phyloP scores from a whole-genome alignment of 2,329 filamentous ascomycete genomes.

The Penicillium aurantiogriseum region DNA sequence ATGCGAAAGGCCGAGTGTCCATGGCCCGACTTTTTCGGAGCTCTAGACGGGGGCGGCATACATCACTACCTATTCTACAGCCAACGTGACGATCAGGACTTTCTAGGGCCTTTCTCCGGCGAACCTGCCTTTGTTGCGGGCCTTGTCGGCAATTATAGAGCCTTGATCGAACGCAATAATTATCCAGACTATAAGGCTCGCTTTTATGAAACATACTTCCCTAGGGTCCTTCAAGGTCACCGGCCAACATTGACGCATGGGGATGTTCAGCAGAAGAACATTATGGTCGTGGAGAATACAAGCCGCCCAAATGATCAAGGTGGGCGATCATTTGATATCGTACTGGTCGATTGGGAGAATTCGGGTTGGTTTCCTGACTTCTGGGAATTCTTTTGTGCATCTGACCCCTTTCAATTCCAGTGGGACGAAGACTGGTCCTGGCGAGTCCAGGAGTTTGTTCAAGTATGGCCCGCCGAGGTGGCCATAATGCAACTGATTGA shows the following conservation, averaged over 20 bases:
- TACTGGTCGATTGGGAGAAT: constrained; percentile 30
- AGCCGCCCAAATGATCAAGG: constrained; percentile 20
- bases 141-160: constrained; percentile 27
- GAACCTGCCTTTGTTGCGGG: constrained; percentile 29
- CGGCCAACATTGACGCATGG: constrained; percentile 32
- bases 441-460: constrained; percentile 28
- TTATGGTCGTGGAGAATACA: constrained; percentile 25
- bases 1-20: constrained; percentile 26
- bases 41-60: constrained; percentile 24
- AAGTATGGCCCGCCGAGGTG: constrained; percentile 30
- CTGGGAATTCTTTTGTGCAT: constrained; percentile 31
- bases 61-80: constrained; percentile 29
- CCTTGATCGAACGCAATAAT: constrained; percentile 20
- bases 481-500: constrained; percentile 30
- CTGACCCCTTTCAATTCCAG: constrained; percentile 15
- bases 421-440: constrained; percentile 32
- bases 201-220: constrained; percentile 29
- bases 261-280: constrained; percentile 32
- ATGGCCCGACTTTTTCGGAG: constrained; percentile 27
- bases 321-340: constrained; percentile 29
- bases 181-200: constrained; percentile 27
- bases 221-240: constrained; percentile 27
- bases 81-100: constrained; percentile 13
- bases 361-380: constrained; percentile 31
- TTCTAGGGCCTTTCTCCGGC: constrained; percentile 26